Base-by-base conservation (phyloP, 2,329 filamentous ascomycete genomes). In the Xylaria sp. region DNA sequence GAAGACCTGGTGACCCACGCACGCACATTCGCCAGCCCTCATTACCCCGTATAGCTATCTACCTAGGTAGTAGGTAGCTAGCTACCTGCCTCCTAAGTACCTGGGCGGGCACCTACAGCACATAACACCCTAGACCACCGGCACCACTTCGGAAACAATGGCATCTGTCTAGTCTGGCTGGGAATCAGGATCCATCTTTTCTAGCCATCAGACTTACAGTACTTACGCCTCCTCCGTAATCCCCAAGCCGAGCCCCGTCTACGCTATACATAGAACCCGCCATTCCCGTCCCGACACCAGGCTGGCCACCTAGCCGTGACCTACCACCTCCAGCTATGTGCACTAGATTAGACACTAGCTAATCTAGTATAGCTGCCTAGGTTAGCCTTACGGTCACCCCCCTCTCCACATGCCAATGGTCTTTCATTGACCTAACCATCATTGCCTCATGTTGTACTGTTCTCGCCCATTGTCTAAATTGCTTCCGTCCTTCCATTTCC, bases 121-220 rank as follows among this genome's bases (percentile, higher is more conserved):
- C n/a, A n/a, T n/a, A n/a, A n/a, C n/a, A n/a, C n/a, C n/a, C n/a
- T n/a, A n/a, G n/a, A n/a, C n/a, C 15, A 21, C 23, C 27, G 13
- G 5, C 6, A 3, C 27, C 25, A 13, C 44, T 23, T 19, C 21
- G 31, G 31, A 31, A 37, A 35, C 27, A 33, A 33, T 55, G 15
- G n/a, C 43, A 31, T 35, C 44, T 40, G 47, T 21, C 53, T 44
- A 31, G 41, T 21, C 44, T 49, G 25, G 49, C 37, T 37, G 54
- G 58, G 49, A 52, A 31, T 41, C 54, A 37, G 57, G 56, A 60
- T 62, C 64, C 61, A 62, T 66, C 64, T 54, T 64, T 60, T 43
- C n/a, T 35, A 37, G 37, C 27, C 38, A 33, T 41, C 48, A 53
- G 57, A 46, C 56, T 56, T 61, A 51, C 61, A 58, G 48, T 53